Evolutionary conservation across 179 eudicot genomes (phyloP), one percentile per base, ranked within the genome.

Genomic region (Patellifolia procumbens): DNA sequence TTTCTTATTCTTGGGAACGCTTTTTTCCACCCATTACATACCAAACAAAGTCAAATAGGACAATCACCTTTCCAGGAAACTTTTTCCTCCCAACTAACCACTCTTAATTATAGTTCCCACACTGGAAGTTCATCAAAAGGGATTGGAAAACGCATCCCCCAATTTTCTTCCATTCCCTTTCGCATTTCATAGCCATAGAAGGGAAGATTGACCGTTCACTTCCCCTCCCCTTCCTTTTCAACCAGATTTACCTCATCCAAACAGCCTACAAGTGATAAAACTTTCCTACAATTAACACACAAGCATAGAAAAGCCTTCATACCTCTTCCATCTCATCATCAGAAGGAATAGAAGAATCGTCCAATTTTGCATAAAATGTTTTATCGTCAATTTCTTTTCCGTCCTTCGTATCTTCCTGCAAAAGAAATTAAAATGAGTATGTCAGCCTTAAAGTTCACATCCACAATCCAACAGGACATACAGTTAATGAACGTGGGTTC

Each of bases 401-500:
- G n/a, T 34, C 76, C 69, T 72, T 81, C 90, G 86, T 79, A 60
- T 86, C 83, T 51, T 91, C 90, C 94, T 92, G 90, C 76, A 79
- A 22, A 60, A 74, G 19, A 26, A 29, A 17, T 9, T 1, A 43
- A 31, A 55, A 2, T 66, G 0, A 60, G 34, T 28, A 15, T 28
- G 39, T 73, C 70, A 62, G 45, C 20, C 56, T 28, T 29, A 11
- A 7, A 59, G 61, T 52, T 59, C 15, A 28, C 31, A 16, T 62
- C 35, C 10, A 22, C 74, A 43, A 53, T 68, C 66, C 67, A 42
- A 24, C 15, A 52, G 1, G 26, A 61, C 22, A 72, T 59, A 45
- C 45, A 28, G 6, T 19, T 22, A 74, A 65, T 8, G 45, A 43
- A 45, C 8, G 49, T 58, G 51, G 13, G 53, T 53, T 46, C 91